Base-by-base conservation (phyloP, 306 rosid species). In the Lathyrus sativus region DNA sequence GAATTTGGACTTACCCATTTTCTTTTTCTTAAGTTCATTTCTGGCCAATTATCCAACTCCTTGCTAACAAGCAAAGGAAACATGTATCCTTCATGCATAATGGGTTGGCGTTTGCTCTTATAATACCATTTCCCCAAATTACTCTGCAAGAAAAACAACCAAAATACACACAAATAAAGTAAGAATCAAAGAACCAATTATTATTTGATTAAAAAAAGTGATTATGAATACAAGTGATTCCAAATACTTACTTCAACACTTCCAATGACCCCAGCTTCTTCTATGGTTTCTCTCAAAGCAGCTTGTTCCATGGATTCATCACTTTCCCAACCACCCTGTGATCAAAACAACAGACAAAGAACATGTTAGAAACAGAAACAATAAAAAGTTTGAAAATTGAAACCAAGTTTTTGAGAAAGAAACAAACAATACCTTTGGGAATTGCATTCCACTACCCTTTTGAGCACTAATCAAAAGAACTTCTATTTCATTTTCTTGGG, bases 301-400 rank as follows among this genome's bases (percentile, higher is more conserved):
- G 98, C 98, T n/a, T 79, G 85, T 58, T 85, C 92, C 73, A 79
- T 92, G 7, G 91, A 78, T 67, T 92, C 98, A 67, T 89, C 98
- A 57, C 19, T 29, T 74, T 92, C 98, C 98, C 98, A 92, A 73
- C 98, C 98, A n/a, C 98, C 98, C 95, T 90, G 78, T 71, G 35
- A 24, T 11, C 17, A 63, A 77, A 67, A 72, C 37, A 75, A 56
- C 35, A 81, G n/a, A 76, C 33, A 81, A 17, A 76, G 5, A 44
- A 43, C 24, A 70, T 50, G 76, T 84, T 31, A 71, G 81, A 44
- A 45, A 65, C 24, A 59, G 0, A 11, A 35, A 12, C 41, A 60
- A 18, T 1, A 51, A 48, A 59, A 63, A 9, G 33, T 11, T 10
- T 10, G 54, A 48, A 68, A 61, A 18, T 51, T 58, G 8, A 67